These are phyloP conservation scores for Fusarium globosum DNA, from an alignment of 2,329 filamentous ascomycete genomes.

Conservation along the genomic window DNA sequence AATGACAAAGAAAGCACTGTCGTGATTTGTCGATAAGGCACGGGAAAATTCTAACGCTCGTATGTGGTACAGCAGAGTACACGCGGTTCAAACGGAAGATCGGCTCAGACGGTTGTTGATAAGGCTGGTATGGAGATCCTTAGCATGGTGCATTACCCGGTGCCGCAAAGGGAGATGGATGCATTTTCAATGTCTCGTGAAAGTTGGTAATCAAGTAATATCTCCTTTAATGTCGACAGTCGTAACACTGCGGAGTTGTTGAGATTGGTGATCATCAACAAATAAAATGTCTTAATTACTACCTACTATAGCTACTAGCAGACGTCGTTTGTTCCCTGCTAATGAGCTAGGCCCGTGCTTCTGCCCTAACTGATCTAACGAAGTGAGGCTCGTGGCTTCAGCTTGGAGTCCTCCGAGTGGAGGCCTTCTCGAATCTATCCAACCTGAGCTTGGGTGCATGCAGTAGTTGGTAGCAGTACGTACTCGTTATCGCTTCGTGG, in stretches of 20 bases:
- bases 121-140: constrained; percentile 6
- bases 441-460: background rate
- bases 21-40: background rate
- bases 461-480: constrained; percentile 14
- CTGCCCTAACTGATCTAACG: constrained; percentile 37
- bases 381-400: constrained; percentile 38
- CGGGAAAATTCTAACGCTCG: constrained; percentile 6
- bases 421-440: constrained; percentile 10
- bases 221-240: constrained; percentile 22
- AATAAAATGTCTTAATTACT: constrained; percentile 20
- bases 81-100: constrained; percentile 3
- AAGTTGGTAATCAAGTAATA: background rate
- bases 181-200: constrained; percentile 3
- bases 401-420: constrained; percentile 31
- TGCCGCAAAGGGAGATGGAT: constrained; percentile 7
- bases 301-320: background rate
- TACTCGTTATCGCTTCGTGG: constrained; percentile 32
- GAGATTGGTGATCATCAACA: constrained; percentile 38
- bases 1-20: constrained; percentile 12
- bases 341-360: constrained; percentile 37
- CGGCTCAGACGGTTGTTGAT: background rate
- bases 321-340: constrained; percentile 26
- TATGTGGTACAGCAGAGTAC: constrained; percentile 5
- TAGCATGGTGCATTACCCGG: background rate
- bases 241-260: constrained; percentile 13